Evolutionary conservation across 805 yeast species (phyloP).

Genomic region (Cyberlindnera amylophila): DNA sequence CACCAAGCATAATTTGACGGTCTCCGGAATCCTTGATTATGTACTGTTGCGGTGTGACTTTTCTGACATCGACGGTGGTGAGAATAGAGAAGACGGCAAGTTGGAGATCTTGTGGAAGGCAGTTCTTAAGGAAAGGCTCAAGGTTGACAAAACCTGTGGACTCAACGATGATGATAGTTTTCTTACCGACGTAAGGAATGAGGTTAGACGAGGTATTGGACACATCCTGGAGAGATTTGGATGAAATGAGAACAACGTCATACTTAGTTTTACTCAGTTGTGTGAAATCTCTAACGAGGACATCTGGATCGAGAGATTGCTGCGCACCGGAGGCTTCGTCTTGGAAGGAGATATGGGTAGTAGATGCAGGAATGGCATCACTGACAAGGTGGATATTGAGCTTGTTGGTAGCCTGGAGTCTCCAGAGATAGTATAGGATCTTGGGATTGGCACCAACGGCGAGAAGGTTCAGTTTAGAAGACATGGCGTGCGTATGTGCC

Average conservation of each 20-base stretch:
- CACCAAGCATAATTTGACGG: constrained; percentile 30
- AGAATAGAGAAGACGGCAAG: constrained; percentile 24
- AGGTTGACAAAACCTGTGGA: constrained; percentile 68
- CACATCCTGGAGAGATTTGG: constrained; percentile 49
- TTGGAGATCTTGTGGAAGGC: constrained; percentile 37
- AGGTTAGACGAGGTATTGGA: constrained; percentile 39
- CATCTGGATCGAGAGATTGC: constrained; percentile 4
- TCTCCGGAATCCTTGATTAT: constrained; percentile 5
- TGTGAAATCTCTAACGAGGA: constrained; percentile 1
- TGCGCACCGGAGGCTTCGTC: constrained; percentile 4
- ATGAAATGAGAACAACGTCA: constrained; percentile 45
- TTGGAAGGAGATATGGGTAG: constrained; percentile 2
- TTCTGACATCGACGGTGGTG: constrained; percentile 22
- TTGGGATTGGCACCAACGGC: constrained; percentile 56
- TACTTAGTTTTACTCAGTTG: constrained; percentile 21
- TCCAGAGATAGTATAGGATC: constrained; percentile 56
- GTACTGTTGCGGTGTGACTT: constrained; percentile 22
- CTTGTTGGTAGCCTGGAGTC: constrained; percentile 43
- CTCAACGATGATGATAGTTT: constrained; percentile 58
- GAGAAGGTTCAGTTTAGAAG: constrained; percentile 26
- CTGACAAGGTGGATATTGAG: constrained; percentile 41
- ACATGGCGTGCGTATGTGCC: constrained; percentile 11
- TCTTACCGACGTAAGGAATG: constrained; percentile 35
- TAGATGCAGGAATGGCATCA: constrained; percentile 17
- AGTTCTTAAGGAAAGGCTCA: constrained; percentile 68